These are phyloP conservation scores for Senna siamea DNA, from an alignment of 306 rosid genomes.

Conservation along the genomic window DNA sequence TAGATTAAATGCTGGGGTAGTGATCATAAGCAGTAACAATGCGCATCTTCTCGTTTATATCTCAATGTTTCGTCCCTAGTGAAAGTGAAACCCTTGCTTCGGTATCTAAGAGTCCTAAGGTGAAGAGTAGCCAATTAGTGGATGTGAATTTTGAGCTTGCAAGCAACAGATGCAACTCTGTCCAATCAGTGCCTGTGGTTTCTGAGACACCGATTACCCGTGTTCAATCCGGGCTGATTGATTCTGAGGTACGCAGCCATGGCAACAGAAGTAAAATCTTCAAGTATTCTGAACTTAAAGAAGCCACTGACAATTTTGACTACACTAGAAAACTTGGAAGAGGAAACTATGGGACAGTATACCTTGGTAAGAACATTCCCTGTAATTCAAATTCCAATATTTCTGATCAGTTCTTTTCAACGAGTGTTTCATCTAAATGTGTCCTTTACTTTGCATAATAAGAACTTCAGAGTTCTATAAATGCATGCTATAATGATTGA, in stretches of 20 bases:
- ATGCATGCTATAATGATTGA: no score
- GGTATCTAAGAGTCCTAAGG: conserved; percentile 19
- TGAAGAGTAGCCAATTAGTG: not conserved
- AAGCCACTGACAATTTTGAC: conserved; percentile 45
- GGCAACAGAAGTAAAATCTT: conserved; percentile 29
- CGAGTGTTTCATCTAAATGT: not conserved
- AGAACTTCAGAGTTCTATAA: no score
- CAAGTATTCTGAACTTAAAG: conserved; percentile 41
- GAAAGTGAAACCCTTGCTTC: conserved; percentile 15
- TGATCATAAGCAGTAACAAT: conserved; percentile 16
- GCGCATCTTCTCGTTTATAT: conserved; percentile 29
- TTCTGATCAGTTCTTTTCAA: not conserved
- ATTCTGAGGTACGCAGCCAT: not conserved
- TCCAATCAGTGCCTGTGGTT: conserved; percentile 20
- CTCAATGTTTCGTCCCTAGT: conserved; percentile 33
- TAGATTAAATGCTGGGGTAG: not conserved
- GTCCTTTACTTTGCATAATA: not conserved
- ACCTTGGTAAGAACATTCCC: conserved; percentile 36
- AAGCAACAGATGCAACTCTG: not conserved
- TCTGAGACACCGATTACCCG: conserved; percentile 22
- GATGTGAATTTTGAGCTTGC: conserved; percentile 24
- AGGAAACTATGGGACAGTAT: conserved; percentile 48
- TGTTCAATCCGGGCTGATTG: conserved; percentile 27
- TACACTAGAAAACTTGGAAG: conserved; percentile 36
- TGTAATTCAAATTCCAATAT: conserved; percentile 16